Evolutionary conservation across 331 rosid genomes (phyloP), one percentile per base, ranked within the genome.

Genomic region (Telfairia occidentalis): DNA sequence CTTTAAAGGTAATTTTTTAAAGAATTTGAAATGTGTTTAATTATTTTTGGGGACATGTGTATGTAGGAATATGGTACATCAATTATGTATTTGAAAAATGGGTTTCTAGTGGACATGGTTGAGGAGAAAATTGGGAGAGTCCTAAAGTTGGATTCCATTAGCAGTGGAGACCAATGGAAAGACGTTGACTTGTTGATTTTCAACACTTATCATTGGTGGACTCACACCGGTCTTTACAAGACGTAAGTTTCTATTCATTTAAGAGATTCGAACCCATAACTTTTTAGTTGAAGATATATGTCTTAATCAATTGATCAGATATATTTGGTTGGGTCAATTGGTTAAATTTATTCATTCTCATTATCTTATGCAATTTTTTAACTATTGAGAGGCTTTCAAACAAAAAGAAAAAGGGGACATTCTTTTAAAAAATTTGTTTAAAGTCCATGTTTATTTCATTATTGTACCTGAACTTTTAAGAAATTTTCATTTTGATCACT

Each of bases 191-290:
- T 73, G 29, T 53, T 91, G 80, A 87, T 87, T 70, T 89, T 91
- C 92, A 89, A 89, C 84, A 82, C 86, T 77, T 87, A 71, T 23
- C 97, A 91, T 73, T 89, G 96, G 97, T 91, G 97, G 96, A 82
- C 81, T 57, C 96, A 89, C 73, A 60, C 53, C 1, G 87, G 87
- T 18, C 7, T 16, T 0, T 34, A 72, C 77, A 80, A 66, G 76
- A 74, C 83, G 97, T 57, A 57, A 57, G 64, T n/a, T n/a, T n/a
- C n/a, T n/a, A n/a, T n/a, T n/a, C n/a, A n/a, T n/a, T n/a, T n/a
- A n/a, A n/a, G n/a, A n/a, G n/a, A n/a, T n/a, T n/a, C n/a, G n/a
- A n/a, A n/a, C n/a, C n/a, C n/a, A n/a, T n/a, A n/a, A n/a, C n/a
- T n/a, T n/a, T n/a, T n/a, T n/a, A n/a, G n/a, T n/a, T n/a, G n/a